Base-by-base conservation (phyloP, 176 grass and related monocot genomes). In the Saccharum officinarum region DNA sequence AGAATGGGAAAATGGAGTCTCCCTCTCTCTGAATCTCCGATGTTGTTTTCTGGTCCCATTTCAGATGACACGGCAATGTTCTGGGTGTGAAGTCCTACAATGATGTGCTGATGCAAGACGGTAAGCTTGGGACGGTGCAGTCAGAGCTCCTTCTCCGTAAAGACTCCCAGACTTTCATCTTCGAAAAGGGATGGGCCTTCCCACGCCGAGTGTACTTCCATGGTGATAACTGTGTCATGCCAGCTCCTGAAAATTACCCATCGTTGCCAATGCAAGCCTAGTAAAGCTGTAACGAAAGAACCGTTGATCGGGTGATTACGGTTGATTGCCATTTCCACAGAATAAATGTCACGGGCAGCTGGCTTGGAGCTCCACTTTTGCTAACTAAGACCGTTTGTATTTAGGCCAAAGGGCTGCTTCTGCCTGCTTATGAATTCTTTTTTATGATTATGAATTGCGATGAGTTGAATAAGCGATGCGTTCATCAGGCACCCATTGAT, bases 41-140 rank as follows among this genome's bases (percentile, higher is more conserved):
- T 73, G 39, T 22, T 34, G 6, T 74, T 44, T 68, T 52, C 67
- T 41, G 31, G 12, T 86, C 47, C 7, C 34, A 20, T 41, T 89
- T 84, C 80, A 97, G 94, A 97, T 87, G 92, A 97, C 39, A 94
- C 92, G 0, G 94, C 94, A 13, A 97, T 97, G 94, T 83, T 97
- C 36, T 97, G 94, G 94, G 94, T 45, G 77, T 97, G 68, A 94
- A 94, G 44, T 88, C 84, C 59, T 94, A 94, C 89, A 97, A 94
- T 40, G 94, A 97, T 82, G 85, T 97, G 72, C 92, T 97, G 31
- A 92, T 87, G 83, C 80, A 90, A 86, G 94, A 83, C 42, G 92
- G 94, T 28, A 83, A 83, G 0, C 86, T 84, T 13, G 94, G 94
- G 36, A 92, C 81, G 10, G 94, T 87, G 20, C 92, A 97, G 41